Percentiles rank a stretch among this genome's conserved stretches.
These are phyloP conservation scores for Borovskyia barvae DNA, from an alignment of 208 protist genomes.

Conservation along the genomic window DNA sequence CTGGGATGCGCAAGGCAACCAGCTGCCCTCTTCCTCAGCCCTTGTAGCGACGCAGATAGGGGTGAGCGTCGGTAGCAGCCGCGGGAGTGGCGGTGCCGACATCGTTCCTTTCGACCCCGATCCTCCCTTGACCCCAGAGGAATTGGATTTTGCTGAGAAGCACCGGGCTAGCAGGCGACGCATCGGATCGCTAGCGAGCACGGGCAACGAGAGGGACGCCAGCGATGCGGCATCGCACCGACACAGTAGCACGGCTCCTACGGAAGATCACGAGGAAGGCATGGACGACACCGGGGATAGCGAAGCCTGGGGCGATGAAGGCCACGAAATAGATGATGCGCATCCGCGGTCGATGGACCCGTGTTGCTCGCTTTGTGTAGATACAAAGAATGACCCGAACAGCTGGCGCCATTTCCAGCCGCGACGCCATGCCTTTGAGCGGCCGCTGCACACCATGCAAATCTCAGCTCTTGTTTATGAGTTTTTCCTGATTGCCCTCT, in stretches of 20 bases:
- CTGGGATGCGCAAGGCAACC: not conserved
- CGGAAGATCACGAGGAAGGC: too few species aligned
- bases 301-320: constrained; percentile 13
- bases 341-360: constrained; percentile 12
- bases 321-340: not conserved
- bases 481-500: constrained; percentile 36
- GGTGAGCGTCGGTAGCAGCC: not conserved
- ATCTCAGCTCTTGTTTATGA: constrained; percentile 48
- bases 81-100: too few species aligned
- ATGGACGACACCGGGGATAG: constrained; percentile 6
- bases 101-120: not conserved
- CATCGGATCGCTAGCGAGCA: too few species aligned
- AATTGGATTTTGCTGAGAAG: constrained; percentile 4
- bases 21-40: not conserved
- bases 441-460: constrained; percentile 67
- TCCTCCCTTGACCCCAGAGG: not conserved
- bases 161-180: not conserved
- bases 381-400: constrained; percentile 38
- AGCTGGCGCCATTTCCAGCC: constrained; percentile 44
- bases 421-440: constrained; percentile 62
- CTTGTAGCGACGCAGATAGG: not conserved
- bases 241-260: not conserved
- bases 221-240: too few species aligned
- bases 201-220: too few species aligned
- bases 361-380: constrained; percentile 42